Base-by-base conservation (phyloP, 805 yeast genomes). In the Pichia eremophila region DNA sequence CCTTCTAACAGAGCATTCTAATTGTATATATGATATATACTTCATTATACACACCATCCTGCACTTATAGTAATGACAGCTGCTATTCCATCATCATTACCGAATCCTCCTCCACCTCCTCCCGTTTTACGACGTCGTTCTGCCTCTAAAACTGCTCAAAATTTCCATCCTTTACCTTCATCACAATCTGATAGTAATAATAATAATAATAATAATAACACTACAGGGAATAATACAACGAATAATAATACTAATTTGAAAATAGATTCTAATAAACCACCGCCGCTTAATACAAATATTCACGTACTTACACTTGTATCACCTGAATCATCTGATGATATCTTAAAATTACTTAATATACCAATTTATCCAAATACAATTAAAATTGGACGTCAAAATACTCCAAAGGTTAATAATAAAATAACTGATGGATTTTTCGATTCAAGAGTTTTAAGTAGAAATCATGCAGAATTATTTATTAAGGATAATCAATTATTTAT, bases 381-480 rank as follows among this genome's bases (percentile, higher is more conserved):
- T 45, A 87, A 87, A 60, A 71, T 93, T 25, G 99, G 99, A 1
- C 75, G 99, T 47, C 98, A 95, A 42, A 82, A 85, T 17, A 85
- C 83, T 53, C 71, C 85, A 3, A 74, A 73, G 51, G 70, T 73
- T 41, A 71, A 73, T 47, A 79, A 78, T 36, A 77, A 73, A 51
- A 70, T 85, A 2, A 82, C 85, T 36, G 95, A 95, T 62, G 99
- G 98, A 0, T 90, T 77, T 62, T 93, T 93, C 60, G 98, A 93
- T 66, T 87, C 96, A 11, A 72, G 98, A 29, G 98, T 95, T 11
- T 74, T 93, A 41, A 83, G 95, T 18, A 72, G 99, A 54, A 93
- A 86, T 59, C 99, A 93, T 66, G 99, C 99, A 0, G 91, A 86
- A 57, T 68, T 93, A 52, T 86, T 78, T 69, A 78, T 89, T 36